Evolutionary conservation across 1,284 basidiomycete genomes (phyloP).

Genomic region (Porodaedalea pini): DNA sequence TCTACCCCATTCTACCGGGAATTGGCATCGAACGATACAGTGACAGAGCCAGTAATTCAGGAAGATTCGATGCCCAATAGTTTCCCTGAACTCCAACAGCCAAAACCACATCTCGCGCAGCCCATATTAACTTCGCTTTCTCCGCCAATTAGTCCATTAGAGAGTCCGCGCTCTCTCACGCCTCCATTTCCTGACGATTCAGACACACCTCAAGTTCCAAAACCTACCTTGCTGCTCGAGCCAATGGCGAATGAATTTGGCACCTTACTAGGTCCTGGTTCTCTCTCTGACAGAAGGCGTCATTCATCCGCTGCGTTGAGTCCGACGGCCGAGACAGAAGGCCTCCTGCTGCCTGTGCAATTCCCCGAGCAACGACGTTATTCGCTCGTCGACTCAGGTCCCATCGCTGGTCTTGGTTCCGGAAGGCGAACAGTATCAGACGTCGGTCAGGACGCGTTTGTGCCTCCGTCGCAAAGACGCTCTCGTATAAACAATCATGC

Average conservation of each 20-base stretch:
- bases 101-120: neutral
- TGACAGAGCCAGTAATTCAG: no score
- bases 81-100: neutral
- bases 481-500: neutral
- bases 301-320: neutral
- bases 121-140: neutral
- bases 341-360: neutral
- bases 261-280: neutral
- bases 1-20: no score
- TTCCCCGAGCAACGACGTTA: constrained; percentile 9
- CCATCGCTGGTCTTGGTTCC: neutral
- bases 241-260: neutral
- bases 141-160: neutral
- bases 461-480: neutral
- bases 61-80: no score
- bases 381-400: constrained; percentile 7
- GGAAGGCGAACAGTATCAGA: constrained; percentile 4
- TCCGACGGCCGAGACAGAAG: neutral
- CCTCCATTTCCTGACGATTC: neutral
- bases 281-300: neutral
- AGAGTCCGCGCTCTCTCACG: neutral
- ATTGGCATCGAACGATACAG: no score
- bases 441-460: neutral
- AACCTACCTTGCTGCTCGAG: neutral
- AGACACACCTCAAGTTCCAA: neutral